Percentiles rank a stretch among this genome's conserved stretches.
Evolutionary conservation across 106 monocot species (phyloP).

Genomic region (Phalaenopsis aphrodite): DNA sequence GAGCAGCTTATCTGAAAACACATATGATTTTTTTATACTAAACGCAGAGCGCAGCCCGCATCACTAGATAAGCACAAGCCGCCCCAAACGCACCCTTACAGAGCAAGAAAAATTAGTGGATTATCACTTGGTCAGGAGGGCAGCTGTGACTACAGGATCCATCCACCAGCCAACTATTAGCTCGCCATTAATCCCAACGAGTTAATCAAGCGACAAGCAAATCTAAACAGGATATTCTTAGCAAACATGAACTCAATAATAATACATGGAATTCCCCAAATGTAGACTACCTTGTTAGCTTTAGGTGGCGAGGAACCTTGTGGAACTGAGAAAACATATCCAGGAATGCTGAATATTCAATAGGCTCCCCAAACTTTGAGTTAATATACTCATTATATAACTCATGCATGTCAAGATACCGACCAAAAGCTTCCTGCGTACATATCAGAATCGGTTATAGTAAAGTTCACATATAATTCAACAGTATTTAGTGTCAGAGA

Average conservation of each 20-base stretch:
- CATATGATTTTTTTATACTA: too few relatives aligned
- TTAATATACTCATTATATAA: slow-evolving; percentile 86
- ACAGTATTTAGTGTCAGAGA: background rate
- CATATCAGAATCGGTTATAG: background rate
- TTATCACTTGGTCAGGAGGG: background rate
- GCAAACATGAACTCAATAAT: background rate
- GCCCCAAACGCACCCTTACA: background rate
- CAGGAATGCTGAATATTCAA: slow-evolving; percentile 76
- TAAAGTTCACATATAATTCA: background rate
- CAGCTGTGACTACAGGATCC: background rate
- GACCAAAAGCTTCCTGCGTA: slow-evolving; percentile 83
- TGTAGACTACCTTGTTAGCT: slow-evolving; percentile 54
- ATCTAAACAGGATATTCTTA: background rate
- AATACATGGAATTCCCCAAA: background rate
- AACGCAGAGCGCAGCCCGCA: too few relatives aligned
- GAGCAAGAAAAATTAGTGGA: background rate
- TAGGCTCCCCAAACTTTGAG: slow-evolving; percentile 81
- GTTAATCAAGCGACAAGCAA: background rate
- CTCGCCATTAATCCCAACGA: background rate
- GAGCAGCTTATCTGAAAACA: too few relatives aligned
- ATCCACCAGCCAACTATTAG: background rate
- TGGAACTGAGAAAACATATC: slow-evolving; percentile 62
- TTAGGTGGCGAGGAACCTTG: slow-evolving; percentile 54
- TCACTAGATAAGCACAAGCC: too few relatives aligned
- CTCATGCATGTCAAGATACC: slow-evolving; percentile 92